A percentile compares a stretch with the other conserved stretches of the same genome.
Evolutionary conservation across 768 basidiomycete genomes (phyloP).

Genomic region (Ramaria sp.): DNA sequence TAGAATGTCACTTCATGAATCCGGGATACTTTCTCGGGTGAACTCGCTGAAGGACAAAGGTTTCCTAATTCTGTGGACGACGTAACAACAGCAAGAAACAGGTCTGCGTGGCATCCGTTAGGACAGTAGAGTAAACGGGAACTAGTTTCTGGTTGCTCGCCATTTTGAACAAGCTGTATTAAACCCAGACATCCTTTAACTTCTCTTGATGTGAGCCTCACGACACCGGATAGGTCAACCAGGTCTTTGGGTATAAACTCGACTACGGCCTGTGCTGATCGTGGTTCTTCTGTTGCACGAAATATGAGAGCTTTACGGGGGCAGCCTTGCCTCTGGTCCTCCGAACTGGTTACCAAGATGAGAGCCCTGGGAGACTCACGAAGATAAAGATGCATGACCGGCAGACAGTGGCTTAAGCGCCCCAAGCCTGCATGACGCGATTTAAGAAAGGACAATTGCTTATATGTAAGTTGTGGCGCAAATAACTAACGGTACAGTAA

Average conservation of each 20-base stretch:
- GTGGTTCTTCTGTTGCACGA: slow-evolving; percentile 41
- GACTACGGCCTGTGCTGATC: slow-evolving; percentile 61
- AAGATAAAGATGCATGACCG: slow-evolving; percentile 64
- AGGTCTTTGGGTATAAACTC: slow-evolving; percentile 72
- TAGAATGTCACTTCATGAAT: slow-evolving; percentile 88
- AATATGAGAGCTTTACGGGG: slow-evolving; percentile 62
- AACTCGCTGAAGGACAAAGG: slow-evolving; percentile 44
- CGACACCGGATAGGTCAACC: slow-evolving; percentile 53
- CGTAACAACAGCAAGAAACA: slow-evolving; percentile 78
- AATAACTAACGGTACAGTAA: neutral
- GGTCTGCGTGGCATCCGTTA: slow-evolving; percentile 35
- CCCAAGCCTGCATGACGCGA: slow-evolving; percentile 1
- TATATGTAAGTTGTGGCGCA: no score
- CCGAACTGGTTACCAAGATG: slow-evolving; percentile 60
- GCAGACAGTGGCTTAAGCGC: neutral
- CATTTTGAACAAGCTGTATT: slow-evolving; percentile 54
- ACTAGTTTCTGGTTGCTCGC: slow-evolving; percentile 24
- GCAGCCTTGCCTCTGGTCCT: slow-evolving; percentile 51
- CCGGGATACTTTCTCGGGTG: slow-evolving; percentile 61
- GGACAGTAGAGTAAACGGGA: neutral
- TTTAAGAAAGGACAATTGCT: neutral
- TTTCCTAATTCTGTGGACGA: slow-evolving; percentile 68
- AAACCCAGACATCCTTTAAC: slow-evolving; percentile 81
- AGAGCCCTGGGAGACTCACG: slow-evolving; percentile 56
- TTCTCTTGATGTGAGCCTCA: slow-evolving; percentile 58